Percentiles rank a stretch among this genome's conserved stretches.
phyloP scores from a whole-genome alignment of 139 green algal genomes.

The Nannochloris sp. region DNA sequence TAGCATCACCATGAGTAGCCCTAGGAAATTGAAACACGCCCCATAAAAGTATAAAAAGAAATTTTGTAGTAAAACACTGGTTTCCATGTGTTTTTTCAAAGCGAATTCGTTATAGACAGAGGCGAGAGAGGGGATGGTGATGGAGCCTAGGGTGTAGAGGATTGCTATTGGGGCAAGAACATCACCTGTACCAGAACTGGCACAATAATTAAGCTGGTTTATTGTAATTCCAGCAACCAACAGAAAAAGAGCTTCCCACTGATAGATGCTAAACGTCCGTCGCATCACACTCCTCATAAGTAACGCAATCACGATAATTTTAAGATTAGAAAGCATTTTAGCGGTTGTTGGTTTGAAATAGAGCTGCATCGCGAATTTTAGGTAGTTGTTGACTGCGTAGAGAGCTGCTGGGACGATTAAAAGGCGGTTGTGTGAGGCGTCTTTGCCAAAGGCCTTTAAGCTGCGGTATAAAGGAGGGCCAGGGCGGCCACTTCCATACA shows the following conservation, averaged over 20 bases:
- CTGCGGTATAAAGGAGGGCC: conserved; percentile 60
- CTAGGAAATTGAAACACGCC: conserved; percentile 72
- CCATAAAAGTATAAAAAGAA: conserved; percentile 98
- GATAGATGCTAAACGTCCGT: conserved; percentile 69
- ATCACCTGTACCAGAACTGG: conserved; percentile 14
- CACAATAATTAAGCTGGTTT: conserved; percentile 80
- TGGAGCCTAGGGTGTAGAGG: conserved; percentile 66
- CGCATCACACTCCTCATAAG: conserved; percentile 81
- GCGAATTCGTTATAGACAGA: conserved; percentile 93
- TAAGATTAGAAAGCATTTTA: conserved; percentile 97
- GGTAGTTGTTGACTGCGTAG: conserved; percentile 95
- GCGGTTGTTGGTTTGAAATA: conserved; percentile 92
- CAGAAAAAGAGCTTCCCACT: conserved; percentile 93
- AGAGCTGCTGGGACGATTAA: conserved; percentile 76
- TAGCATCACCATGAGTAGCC: conserved; percentile 31
- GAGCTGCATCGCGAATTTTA: conserved; percentile 95
- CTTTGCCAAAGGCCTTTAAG: conserved; percentile 43
- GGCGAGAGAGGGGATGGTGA: conserved; percentile 83
- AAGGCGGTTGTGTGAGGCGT: conserved; percentile 75
- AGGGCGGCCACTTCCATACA: conserved; percentile 59
- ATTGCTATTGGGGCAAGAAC: conserved; percentile 31
- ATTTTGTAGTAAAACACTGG: conserved; percentile 91
- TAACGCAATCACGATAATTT: conserved; percentile 83
- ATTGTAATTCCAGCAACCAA: conserved; percentile 92
- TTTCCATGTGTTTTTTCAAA: conserved; percentile 95